These are phyloP conservation scores for Cryptococcus deneoformans DNA, from an alignment of 1,284 basidiomycete genomes.

Conservation along the genomic window DNA sequence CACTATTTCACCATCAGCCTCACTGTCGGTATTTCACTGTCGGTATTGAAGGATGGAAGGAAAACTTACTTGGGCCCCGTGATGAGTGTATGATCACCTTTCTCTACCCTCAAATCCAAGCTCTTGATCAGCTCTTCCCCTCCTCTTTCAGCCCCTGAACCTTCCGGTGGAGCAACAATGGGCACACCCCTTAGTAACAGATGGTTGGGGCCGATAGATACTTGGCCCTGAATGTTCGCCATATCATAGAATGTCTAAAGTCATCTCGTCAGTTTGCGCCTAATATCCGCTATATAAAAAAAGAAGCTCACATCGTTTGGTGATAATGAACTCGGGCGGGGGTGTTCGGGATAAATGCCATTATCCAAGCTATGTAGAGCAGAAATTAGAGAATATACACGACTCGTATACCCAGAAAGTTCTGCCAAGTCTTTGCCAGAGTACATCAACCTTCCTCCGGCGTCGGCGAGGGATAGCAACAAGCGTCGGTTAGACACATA, in stretches of 20 bases:
- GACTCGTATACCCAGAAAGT: slow-evolving; percentile 85
- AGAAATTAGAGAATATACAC: slow-evolving; percentile 83
- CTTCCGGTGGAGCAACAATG: slow-evolving; percentile 64
- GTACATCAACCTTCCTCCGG: slow-evolving; percentile 74
- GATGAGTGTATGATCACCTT: slow-evolving; percentile 89
- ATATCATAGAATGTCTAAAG: slow-evolving; percentile 51
- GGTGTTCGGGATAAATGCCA: slow-evolving; percentile 40
- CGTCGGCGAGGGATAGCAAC: slow-evolving; percentile 88
- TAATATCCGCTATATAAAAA: slow-evolving; percentile 6
- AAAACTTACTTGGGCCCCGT: slow-evolving; percentile 65
- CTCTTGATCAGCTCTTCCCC: slow-evolving; percentile 67
- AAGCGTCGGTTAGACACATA: slow-evolving; percentile 95
- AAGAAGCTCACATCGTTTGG: slow-evolving; percentile 24
- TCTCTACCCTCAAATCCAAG: slow-evolving; percentile 66
- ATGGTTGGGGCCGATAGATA: slow-evolving; percentile 45
- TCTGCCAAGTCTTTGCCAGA: slow-evolving; percentile 74
- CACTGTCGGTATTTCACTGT: background rate
- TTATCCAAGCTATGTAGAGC: slow-evolving; percentile 70
- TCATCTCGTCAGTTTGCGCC: background rate
- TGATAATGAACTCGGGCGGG: slow-evolving; percentile 27
- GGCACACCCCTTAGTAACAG: slow-evolving; percentile 69
- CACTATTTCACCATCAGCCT: slow-evolving; percentile 53
- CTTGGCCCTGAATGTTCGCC: slow-evolving; percentile 50
- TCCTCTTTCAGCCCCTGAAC: slow-evolving; percentile 53
- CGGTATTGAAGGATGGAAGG: background rate